Evolutionary conservation across 306 rosid genomes (phyloP), one percentile per base, ranked within the genome.

Genomic region (Nissolia schottii): DNA sequence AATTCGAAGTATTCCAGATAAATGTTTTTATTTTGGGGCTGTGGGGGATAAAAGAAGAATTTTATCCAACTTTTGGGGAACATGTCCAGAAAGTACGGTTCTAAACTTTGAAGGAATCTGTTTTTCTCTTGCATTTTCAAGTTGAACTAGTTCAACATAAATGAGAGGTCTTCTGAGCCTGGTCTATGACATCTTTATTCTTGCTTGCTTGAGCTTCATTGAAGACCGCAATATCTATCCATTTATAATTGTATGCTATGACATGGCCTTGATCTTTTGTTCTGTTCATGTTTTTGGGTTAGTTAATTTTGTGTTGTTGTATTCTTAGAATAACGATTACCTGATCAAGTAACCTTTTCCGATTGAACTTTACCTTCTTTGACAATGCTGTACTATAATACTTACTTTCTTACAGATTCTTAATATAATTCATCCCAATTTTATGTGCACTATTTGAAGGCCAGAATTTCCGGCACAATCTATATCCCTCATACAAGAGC

Each of bases 401-500:
- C 15, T 62, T 65, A 31, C 32, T 49, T 34, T 58, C 34, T 41
- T 68, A 70, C 49, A 61, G 50, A 59, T 76, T 76, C 66, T 76
- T 67, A 61, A 13, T 34, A 28, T n/a, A 32, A 53, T 49, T 13
- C 46, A 31, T 76, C 68, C 70, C 80, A 41, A 77, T 69, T 31
- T 78, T 25, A n/a, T 57, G 24, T 68, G 16, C 70, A 31, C 45
- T 80, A 11, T 80, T 55, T 81, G 69, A 82, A 93, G 98, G 98
- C 58, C 82, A 79, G 80, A 93, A 92, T 74, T 93, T 93, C 80
- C 93, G 98, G 43, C 98, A 93, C 74, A 91, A 78, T 58, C 70
- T 89, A 27, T 93, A 89, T 76, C 97, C 97, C 0, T 73, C 96
- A 2, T 93, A 93, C 88, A 93, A 93, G 89, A 89, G 97, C 77